phyloP scores from a whole-genome alignment of 768 basidiomycete genomes.

The Collybia mongolica region DNA sequence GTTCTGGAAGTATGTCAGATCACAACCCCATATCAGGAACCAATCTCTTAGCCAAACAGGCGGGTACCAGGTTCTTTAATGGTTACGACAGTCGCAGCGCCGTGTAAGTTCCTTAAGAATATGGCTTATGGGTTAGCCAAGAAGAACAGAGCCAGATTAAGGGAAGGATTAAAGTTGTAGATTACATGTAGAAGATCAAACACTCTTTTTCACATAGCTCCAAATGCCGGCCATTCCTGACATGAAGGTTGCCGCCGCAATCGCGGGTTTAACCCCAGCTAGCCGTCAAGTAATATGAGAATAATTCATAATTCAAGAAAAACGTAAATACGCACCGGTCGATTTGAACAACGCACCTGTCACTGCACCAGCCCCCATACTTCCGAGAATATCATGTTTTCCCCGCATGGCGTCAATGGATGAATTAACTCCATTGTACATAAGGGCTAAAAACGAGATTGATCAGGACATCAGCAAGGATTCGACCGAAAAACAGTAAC shows the following conservation, averaged over 20 bases:
- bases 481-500: constrained; percentile 23
- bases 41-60: constrained; percentile 40
- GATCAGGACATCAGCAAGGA: constrained; percentile 32
- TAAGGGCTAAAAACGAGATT: constrained; percentile 66
- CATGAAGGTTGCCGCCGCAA: constrained; percentile 86
- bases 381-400: constrained; percentile 87
- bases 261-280: constrained; percentile 92
- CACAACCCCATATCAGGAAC: constrained; percentile 41
- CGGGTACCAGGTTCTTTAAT: constrained; percentile 35
- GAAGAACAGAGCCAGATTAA: constrained; percentile 40
- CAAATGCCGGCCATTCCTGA: constrained; percentile 89
- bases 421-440: constrained; percentile 97
- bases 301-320: constrained; percentile 23
- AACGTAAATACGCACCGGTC: constrained; percentile 67
- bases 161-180: constrained; percentile 50
- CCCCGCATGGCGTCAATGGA: constrained; percentile 87
- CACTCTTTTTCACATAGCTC: constrained; percentile 91
- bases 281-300: constrained; percentile 39
- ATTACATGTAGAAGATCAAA: constrained; percentile 59
- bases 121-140: constrained; percentile 40
- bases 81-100: constrained; percentile 24
- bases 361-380: constrained; percentile 88
- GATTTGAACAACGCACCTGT: constrained; percentile 93
- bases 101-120: constrained; percentile 34
- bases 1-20: constrained; percentile 50